These are phyloP conservation scores for Aspergillus sp. DNA, from an alignment of 2,329 filamentous ascomycete genomes.

Conservation along the genomic window DNA sequence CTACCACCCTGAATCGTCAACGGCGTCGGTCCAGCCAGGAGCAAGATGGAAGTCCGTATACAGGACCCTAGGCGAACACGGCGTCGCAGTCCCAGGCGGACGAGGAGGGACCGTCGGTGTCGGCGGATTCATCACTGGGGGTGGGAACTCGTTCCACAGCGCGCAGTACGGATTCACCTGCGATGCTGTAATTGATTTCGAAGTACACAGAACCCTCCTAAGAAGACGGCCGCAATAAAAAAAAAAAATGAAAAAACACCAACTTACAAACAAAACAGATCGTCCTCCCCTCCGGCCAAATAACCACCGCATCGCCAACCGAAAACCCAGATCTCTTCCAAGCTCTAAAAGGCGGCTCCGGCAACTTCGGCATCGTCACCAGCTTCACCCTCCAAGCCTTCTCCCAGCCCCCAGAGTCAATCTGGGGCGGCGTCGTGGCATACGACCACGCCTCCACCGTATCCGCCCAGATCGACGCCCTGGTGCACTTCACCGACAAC, in stretches of 20 bases:
- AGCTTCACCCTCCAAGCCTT: neutral
- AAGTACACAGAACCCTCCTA: too few relatives aligned
- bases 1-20: neutral
- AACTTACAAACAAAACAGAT: neutral
- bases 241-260: too few relatives aligned
- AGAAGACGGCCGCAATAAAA: too few relatives aligned
- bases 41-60: neutral
- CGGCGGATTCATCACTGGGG: neutral
- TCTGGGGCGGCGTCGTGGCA: neutral
- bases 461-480: conserved; percentile 14
- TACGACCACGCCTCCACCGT: neutral
- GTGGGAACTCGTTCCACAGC: neutral
- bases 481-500: conserved; percentile 17
- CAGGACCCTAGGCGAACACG: neutral
- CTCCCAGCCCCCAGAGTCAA: neutral
- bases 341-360: neutral
- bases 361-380: conserved; percentile 3
- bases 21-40: neutral
- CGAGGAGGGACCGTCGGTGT: neutral
- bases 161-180: neutral
- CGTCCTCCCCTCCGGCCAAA: neutral
- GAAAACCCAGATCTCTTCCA: neutral
- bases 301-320: neutral
- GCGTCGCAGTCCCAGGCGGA: neutral
- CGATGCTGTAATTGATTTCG: neutral